Evolutionary conservation across 208 protist genomes (phyloP), one percentile per base, ranked within the genome.

Genomic region (Acanthamoeba castellanii): DNA sequence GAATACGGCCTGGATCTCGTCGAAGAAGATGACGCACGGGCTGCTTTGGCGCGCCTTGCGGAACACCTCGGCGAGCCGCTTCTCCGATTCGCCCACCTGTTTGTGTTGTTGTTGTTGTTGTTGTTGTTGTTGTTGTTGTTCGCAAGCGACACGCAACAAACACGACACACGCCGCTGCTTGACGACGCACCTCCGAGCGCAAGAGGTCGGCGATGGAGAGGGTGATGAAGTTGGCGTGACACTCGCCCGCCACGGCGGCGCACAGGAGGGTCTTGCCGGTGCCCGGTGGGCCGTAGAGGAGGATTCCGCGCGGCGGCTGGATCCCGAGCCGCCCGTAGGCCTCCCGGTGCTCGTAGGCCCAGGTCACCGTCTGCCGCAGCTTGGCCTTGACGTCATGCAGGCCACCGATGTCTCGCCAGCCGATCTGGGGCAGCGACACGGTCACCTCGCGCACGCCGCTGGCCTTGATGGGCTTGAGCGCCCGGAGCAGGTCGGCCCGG

Each of bases 1-100:
- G n/a, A 94, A 94, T 9, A 94, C 55, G 22, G 90, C 90, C 55
- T 94, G 90, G 34, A 94, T 94, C 55, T 94, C 90, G 32, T 94
- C 90, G 32, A 94, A 94, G 68, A 94, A 94, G 64, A 94, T 32
- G 32, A 94, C 30, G 66, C 90, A 94, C 30, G 90, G 90, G 32
- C 72, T 94, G 66, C 72, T 94, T 25, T 76, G 50, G 5, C 70
- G 42, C 22, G 90, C 90, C n/a, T 59, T 78, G 13, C 90, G 90
- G 55, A 94, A 94, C 16, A 94, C 55, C 45, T 94, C 90, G 20
- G 90, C 90, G 7, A 94, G 55, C 30, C 34, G 30, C 72, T 94
- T 94, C 45, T 94, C 90, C 32, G 90, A 94, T 37, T 94, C 90
- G 30, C 90, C 90, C 45, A 94, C 72, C 61, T 93, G 42, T 20